Base-by-base conservation (phyloP, 2,329 filamentous ascomycete genomes). In the Claviceps paspali region DNA sequence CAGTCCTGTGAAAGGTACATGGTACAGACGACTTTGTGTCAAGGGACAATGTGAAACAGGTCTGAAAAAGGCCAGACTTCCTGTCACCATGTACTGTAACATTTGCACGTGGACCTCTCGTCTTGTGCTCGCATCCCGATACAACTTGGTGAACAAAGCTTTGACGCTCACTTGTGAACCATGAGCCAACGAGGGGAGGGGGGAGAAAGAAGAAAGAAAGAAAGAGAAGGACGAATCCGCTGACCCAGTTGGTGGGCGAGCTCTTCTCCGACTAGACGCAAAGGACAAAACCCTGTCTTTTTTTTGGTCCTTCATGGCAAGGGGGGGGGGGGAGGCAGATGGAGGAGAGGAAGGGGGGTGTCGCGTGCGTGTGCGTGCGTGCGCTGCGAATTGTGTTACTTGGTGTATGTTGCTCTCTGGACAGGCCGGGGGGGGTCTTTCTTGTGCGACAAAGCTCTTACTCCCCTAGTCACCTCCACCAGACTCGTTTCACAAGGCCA, bases 11-110 rank as follows among this genome's bases (percentile, higher is more conserved):
- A 36, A n/a, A n/a, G 35, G 21, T 18, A 36, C 21, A 31, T 31
- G 35, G 35, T 18, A 30, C 28, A 30, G 21, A 30, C 17, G 9
- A 18, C 28, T 24, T 31, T n/a, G n/a, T n/a, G 35, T 31, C 21
- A 26, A 21, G 28, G 21, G 18, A 30, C n/a, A 26, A 35, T n/a
- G 35, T 36, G 35, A 36, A 36, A 36, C 35, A 30, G 11, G 19
- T 35, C 19, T 30, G n/a, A 18, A 18, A 24, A 24, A 30, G 14
- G 28, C 22, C 35, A 36, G 21, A 31, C 35, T 23, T 24, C 18
- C 8, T 31, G 21, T 23, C 28, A 36, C 28, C 21, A 36, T 19
- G 35, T 36, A 31, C n/a, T 23, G 35, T 31, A 26, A 23, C 29
- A 21, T 23, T 12, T 24, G 28, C 35, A 36, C 35, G 35, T 36